A percentile compares a stretch with the other conserved stretches of the same genome.
These are phyloP conservation scores for Cucurbita ficifolia DNA, from an alignment of 306 rosid species.

Conservation along the genomic window DNA sequence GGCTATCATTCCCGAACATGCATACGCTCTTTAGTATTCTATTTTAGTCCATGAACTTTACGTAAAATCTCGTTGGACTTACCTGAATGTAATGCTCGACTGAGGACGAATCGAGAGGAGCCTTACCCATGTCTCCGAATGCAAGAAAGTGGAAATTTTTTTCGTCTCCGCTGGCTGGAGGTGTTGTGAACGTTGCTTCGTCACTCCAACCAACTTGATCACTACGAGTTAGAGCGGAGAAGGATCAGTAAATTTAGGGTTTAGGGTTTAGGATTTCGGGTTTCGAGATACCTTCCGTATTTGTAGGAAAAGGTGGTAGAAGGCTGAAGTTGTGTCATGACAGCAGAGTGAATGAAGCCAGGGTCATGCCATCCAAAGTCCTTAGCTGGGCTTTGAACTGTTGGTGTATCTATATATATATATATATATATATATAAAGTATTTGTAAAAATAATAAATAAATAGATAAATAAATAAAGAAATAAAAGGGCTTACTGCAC, in stretches of 20 bases:
- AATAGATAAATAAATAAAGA: not conserved
- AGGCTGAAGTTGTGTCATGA: slow-evolving; percentile 68
- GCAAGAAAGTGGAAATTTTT: slow-evolving; percentile 50
- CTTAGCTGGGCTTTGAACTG: slow-evolving; percentile 52
- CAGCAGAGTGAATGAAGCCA: slow-evolving; percentile 74
- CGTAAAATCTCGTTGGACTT: not conserved
- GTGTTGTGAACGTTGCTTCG: slow-evolving; percentile 40
- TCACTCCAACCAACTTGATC: slow-evolving; percentile 63
- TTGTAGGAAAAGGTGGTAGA: slow-evolving; percentile 40
- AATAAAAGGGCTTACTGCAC: slow-evolving; percentile 48
- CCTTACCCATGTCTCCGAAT: slow-evolving; percentile 86
- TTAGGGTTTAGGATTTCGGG: too few relatives aligned
- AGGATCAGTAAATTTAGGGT: too few relatives aligned
- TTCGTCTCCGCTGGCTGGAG: slow-evolving; percentile 63
- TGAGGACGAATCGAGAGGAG: slow-evolving; percentile 60
- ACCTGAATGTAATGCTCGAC: slow-evolving; percentile 88
- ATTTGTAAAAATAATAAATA: too few relatives aligned
- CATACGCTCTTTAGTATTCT: not conserved
- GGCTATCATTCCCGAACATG: slow-evolving; percentile 26
- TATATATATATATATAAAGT: too few relatives aligned
- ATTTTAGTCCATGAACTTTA: not conserved
- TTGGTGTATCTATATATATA: slow-evolving; percentile 12
- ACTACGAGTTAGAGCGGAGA: slow-evolving; percentile 10
- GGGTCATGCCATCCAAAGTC: slow-evolving; percentile 99
- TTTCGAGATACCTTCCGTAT: slow-evolving; percentile 59